Percentiles rank a stretch among this genome's conserved stretches.
Evolutionary conservation across 768 basidiomycete species (phyloP).

Genomic region (Dentipellis fragilis): DNA sequence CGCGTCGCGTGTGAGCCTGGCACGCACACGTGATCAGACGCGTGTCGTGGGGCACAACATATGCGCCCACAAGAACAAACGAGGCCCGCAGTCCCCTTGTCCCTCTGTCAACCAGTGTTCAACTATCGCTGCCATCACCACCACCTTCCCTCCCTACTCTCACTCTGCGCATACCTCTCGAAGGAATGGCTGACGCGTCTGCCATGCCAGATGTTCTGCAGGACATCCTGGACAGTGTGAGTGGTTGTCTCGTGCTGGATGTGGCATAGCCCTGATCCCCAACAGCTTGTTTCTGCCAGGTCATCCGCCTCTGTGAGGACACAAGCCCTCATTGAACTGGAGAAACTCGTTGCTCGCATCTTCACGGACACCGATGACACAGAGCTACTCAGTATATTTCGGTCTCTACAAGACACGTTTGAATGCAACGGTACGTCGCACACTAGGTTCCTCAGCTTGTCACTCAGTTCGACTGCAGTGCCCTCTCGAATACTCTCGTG

Average conservation of each 20-base stretch:
- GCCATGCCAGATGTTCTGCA: slow-evolving; percentile 39
- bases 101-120: not conserved
- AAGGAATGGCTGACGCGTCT: not conserved
- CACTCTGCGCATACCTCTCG: not conserved
- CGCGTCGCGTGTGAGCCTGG: not conserved
- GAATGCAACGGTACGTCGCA: slow-evolving; percentile 65
- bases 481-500: slow-evolving; percentile 55
- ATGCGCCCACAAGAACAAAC: not conserved
- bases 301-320: slow-evolving; percentile 41
- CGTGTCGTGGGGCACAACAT: not conserved
- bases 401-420: slow-evolving; percentile 62
- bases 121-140: not conserved
- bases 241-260: slow-evolving; percentile 11
- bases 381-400: slow-evolving; percentile 35
- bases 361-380: slow-evolving; percentile 36
- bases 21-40: slow-evolving; percentile 7
- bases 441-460: not conserved
- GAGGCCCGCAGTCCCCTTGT: not conserved
- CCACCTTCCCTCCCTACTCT: not conserved
- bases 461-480: slow-evolving; percentile 31
- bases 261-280: not conserved
- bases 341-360: slow-evolving; percentile 30
- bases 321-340: slow-evolving; percentile 42
- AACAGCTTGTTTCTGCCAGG: slow-evolving; percentile 54
- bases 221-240: slow-evolving; percentile 60